These are phyloP conservation scores for Aspergillus jensenii DNA, from an alignment of 2,329 filamentous ascomycete genomes.

Conservation along the genomic window DNA sequence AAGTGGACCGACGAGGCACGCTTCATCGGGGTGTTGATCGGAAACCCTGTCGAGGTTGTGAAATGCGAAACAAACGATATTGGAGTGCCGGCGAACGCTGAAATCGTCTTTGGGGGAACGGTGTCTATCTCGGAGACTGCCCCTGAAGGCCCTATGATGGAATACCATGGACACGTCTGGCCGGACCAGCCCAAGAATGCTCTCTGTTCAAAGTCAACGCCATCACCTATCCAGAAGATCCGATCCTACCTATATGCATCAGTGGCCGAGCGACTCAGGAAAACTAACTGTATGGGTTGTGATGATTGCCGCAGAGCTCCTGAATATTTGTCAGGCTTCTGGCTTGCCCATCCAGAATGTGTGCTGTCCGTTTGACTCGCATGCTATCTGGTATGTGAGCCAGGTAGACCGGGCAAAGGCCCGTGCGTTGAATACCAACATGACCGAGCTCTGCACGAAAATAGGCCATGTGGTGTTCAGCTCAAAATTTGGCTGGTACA, in stretches of 20 bases:
- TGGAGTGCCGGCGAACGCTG: conserved; percentile 49
- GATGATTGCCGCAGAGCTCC: conserved; percentile 41
- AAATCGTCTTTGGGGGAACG: conserved; percentile 54
- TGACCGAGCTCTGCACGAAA: conserved; percentile 38
- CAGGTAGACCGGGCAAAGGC: conserved; percentile 59
- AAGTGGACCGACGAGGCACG: conserved; percentile 49
- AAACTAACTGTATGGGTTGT: conserved; percentile 13
- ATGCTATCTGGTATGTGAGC: conserved; percentile 52
- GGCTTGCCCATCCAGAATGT: conserved; percentile 47
- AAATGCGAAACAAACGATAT: conserved; percentile 54
- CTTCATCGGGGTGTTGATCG: conserved; percentile 50
- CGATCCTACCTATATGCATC: conserved; percentile 49
- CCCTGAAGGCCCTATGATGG: conserved; percentile 52
- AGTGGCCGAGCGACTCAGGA: conserved; percentile 48
- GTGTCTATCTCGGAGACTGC: conserved; percentile 46
- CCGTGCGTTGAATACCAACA: conserved; percentile 54
- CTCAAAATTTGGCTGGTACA: conserved; percentile 43
- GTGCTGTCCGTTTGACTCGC: conserved; percentile 47
- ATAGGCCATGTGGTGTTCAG: conserved; percentile 45
- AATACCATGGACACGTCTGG: conserved; percentile 47
- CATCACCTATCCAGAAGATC: conserved; percentile 50
- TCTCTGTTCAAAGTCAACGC: conserved; percentile 47
- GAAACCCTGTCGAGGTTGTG: conserved; percentile 47
- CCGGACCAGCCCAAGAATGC: conserved; percentile 38
- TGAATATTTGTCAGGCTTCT: conserved; percentile 32